Evolutionary conservation across 2,329 filamentous ascomycete species (phyloP), one percentile per base, ranked within the genome.

Genomic region (Cladosporium sp.): DNA sequence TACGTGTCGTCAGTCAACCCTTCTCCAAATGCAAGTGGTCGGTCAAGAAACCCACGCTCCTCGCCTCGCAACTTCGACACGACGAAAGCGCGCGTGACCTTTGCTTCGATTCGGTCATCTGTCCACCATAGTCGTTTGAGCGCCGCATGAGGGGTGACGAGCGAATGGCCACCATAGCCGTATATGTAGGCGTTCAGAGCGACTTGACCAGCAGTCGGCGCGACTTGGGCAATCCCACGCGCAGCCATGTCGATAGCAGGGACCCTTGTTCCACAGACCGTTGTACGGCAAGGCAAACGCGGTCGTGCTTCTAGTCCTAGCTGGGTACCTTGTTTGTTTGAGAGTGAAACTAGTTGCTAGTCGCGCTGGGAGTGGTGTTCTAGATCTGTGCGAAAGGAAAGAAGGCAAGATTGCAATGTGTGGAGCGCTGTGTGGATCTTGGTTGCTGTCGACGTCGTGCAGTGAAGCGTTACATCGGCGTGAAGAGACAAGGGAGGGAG

Each of bases 1-100:
- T 91, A 91, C 1, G 87, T 90, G 61, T 86, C 83, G 70, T 90
- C 84, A 3, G 87, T 90, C 57, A 83, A 69, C 56, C 83, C 83
- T 64, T 85, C 85, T 28, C 87, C 87, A 70, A 90, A 90, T 12
- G 78, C 82, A 47, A 90, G 75, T 8, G 83, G 83, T 39, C 77
- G 76, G 66, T 87, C 81, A 47, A 92, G 75, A 55, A 82, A 82
- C 56, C 80, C 77, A 62, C 84, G 78, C 71, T 89, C 86, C 60
- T 84, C 79, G 39, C 83, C 80, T 48, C 82, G 77, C 40, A 91
- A 77, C 58, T 88, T 82, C 39, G 83, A 83, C 51, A 81, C 79
- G 61, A 91, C 83, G 67, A 86, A 91, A 58, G 84, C 77, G 61
- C 83, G 78, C 57, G 85, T 90, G 65, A 91, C 85, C 59, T 85